Conservation (phyloP, 371 early-diverging fungal genomes). For the Mucor racemosus region DNA sequence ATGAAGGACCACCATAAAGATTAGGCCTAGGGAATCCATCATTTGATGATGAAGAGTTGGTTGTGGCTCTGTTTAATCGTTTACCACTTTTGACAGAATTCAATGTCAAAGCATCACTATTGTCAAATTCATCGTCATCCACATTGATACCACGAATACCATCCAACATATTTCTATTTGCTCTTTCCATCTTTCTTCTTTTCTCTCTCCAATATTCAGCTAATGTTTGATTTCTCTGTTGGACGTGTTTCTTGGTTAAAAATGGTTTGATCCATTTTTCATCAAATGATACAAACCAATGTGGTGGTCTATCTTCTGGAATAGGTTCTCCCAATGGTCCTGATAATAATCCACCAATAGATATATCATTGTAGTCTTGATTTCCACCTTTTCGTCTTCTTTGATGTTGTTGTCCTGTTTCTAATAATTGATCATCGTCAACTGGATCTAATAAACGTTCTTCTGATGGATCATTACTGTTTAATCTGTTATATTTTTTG, state of each 20-base stretch:
- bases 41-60: neutral
- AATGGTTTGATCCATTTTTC: constrained; percentile 80
- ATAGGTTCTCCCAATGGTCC: constrained; percentile 61
- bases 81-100: constrained; percentile 32
- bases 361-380: constrained; percentile 36
- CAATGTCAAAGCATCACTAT: constrained; percentile 40
- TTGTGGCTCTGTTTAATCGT: neutral
- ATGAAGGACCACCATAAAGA: constrained; percentile 1
- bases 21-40: constrained; percentile 9
- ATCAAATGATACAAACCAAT: constrained; percentile 89
- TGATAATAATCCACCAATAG: constrained; percentile 48
- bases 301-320: constrained; percentile 57
- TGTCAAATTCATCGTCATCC: constrained; percentile 27
- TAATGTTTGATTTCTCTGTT: constrained; percentile 49
- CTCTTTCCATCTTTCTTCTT: constrained; percentile 53
- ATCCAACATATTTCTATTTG: constrained; percentile 48
- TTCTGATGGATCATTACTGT: constrained; percentile 6
- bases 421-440: constrained; percentile 33
- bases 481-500: constrained; percentile 11
- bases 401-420: constrained; percentile 23
- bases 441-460: constrained; percentile 6
- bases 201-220: constrained; percentile 58
- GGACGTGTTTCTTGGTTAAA: constrained; percentile 60
- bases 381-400: constrained; percentile 19
- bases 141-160: constrained; percentile 42